Evolutionary conservation across 257 asterid species (phyloP), one percentile per base, ranked within the genome.

Genomic region (Sherardia arvensis): DNA sequence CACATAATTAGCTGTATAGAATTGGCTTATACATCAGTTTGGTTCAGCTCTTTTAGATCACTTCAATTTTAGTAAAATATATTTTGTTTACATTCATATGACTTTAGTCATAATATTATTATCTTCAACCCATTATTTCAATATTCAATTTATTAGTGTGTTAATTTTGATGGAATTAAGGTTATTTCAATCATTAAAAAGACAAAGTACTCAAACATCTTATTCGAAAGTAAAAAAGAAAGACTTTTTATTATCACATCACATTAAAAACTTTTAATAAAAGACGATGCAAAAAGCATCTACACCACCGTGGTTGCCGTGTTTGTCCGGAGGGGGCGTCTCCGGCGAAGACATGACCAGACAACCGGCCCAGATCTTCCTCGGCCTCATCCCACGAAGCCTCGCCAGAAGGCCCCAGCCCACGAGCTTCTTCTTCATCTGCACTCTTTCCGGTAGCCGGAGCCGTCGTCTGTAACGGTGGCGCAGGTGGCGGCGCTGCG

Each of bases 381-480:
- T 55, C n/a, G 32, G 34, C 56, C 14, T 18, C 22, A 49, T 2
- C 56, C n/a, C 7, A 15, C 17, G 22, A 56, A 56, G 17, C 45
- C 62, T 58, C 22, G 15, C 43, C 21, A 18, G 40, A 18, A 30
- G 26, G 34, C 5, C 62, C 25, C 21, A 27, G 23, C 62, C 62
- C 59, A 21, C 26, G 5, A 18, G 4, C 23, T 20, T 18, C 47
- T 38, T 34, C 40, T 34, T 38, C 51, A 43, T 30, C 11, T 5
- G 9, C 23, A 23, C 28, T 72, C 82, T 1, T 66, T 67, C 58
- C 75, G 21, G 1, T 70, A 68, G 5, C 64, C 70, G 32, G 80
- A 81, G 2, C 87, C 87, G 14, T 82, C 83, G 0, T 77, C 82
- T 4, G 11, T 27, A 43, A 40, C 27, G 27, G 23, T n/a, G 56